Evolutionary conservation across 2,329 filamentous ascomycete genomes (phyloP).

Genomic region (Diaporthe aspalathi): DNA sequence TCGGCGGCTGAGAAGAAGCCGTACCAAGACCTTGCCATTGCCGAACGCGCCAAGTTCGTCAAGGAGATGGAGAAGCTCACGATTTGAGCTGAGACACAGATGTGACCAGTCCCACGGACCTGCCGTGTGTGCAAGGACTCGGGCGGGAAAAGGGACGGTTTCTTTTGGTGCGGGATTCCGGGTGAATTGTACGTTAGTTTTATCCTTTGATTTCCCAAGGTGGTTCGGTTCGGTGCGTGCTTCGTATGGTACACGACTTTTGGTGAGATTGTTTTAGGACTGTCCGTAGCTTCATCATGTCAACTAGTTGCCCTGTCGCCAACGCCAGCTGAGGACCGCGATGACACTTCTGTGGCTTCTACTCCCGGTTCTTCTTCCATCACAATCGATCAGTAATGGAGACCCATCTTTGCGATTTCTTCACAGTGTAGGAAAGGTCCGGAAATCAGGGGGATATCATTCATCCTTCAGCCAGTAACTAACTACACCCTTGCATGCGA

Average conservation of each 20-base stretch:
- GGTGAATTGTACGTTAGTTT: slow-evolving; percentile 32
- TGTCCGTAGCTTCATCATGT: slow-evolving; percentile 18
- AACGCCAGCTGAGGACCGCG: background rate
- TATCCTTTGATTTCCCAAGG: slow-evolving; percentile 33
- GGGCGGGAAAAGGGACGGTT: slow-evolving; percentile 13
- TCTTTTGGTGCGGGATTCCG: slow-evolving; percentile 22
- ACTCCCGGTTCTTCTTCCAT: background rate
- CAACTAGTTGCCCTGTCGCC: background rate
- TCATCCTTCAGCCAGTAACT: background rate
- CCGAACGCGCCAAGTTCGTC: slow-evolving; percentile 47
- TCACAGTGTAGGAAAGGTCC: background rate
- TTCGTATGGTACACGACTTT: slow-evolving; percentile 22
- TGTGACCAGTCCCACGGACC: background rate
- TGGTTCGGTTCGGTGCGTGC: slow-evolving; percentile 7
- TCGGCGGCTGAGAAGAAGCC: slow-evolving; percentile 51
- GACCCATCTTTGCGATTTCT: too few relatives aligned
- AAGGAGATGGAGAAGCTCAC: slow-evolving; percentile 46
- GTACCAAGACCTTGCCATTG: slow-evolving; percentile 50
- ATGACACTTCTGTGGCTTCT: background rate
- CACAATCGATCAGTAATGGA: background rate
- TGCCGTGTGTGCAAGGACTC: background rate
- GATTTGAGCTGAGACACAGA: background rate
- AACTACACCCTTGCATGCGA: background rate
- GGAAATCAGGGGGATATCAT: background rate
- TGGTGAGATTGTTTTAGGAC: slow-evolving; percentile 25